phyloP scores from a whole-genome alignment of 169 alveolate genomes.

The Sarcocystis neurona region DNA sequence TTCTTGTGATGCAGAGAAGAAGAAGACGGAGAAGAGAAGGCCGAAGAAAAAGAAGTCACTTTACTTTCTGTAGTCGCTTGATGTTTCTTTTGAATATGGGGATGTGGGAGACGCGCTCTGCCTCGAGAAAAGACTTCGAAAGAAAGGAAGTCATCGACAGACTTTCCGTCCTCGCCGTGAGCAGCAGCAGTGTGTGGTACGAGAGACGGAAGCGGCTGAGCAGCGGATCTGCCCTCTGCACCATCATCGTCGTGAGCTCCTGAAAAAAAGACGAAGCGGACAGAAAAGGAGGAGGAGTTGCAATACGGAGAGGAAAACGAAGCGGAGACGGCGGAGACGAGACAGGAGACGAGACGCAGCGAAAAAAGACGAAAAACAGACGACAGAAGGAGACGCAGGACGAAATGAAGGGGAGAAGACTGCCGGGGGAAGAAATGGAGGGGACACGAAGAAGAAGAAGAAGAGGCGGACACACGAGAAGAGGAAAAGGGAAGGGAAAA shows the following conservation, averaged over 20 bases:
- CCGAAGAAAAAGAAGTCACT: neutral
- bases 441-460: neutral
- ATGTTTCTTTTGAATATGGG: conserved; percentile 36
- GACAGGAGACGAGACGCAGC: neutral
- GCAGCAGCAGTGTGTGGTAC: conserved; percentile 86
- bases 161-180: conserved; percentile 77
- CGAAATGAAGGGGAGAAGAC: neutral
- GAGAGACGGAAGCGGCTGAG: conserved; percentile 92
- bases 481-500: neutral
- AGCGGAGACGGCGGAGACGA: neutral
- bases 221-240: conserved; percentile 83
- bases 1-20: too few species aligned
- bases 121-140: conserved; percentile 85
- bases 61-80: neutral
- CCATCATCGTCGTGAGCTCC: conserved; percentile 88
- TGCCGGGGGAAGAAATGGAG: neutral
- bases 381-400: neutral
- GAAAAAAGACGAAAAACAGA: neutral
- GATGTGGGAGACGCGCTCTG: conserved; percentile 37
- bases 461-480: neutral
- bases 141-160: conserved; percentile 83
- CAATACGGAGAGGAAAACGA: neutral
- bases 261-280: neutral
- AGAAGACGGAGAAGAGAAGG: neutral
- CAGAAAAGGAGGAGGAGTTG: conserved; percentile 4